Evolutionary conservation across 2,329 filamentous ascomycete species (phyloP), one percentile per base, ranked within the genome.

Genomic region (Cryphonectria radicalis): DNA sequence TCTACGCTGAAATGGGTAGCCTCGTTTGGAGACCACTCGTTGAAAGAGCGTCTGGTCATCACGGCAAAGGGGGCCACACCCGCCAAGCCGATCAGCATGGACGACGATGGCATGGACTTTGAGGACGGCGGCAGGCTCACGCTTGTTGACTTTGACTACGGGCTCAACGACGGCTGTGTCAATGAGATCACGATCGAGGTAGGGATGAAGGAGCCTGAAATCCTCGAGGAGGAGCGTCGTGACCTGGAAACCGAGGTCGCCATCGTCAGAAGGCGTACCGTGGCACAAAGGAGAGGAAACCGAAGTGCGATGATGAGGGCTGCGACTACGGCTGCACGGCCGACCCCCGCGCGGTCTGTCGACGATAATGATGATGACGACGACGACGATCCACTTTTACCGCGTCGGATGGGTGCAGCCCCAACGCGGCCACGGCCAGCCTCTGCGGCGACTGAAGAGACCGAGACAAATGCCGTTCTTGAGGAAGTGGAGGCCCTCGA

Each of bases 231-330:
- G 77, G 91, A 93, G 76, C 87, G 88, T 74, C 89, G 91, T 32
- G 92, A 93, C 75, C 84, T 95, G 70, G 93, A 91, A 70, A 89
- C 90, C 1, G 93, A 95, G 78, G 92, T 96, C 28, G 93, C 93
- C 74, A 89, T 95, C 75, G 92, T 93, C 66, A 88, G 93, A 75
- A 87, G 92, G 74, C 86, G 93, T 74, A 95, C 93, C 3, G 90
- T 92, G 22, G 87, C 91, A 50, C 89, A 91, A 76, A 87, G 86
- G 67, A 84, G 87, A 74, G 86, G 85, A 70, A 79, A 82, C 63
- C 80, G 86, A 71, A 79, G 80, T 65, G 82, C 82, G 69, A 77
- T 89, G 46, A 83, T 88, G 73, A 84, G 86, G 64, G 80, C 86
- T 35, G 81, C 85, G 13, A 86, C 88, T 1, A 83, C 81, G 10